A percentile compares a stretch with the other conserved stretches of the same genome.
Conservation (phyloP, 1,139 yeast genomes). For the Saccharomyces uvarum region DNA sequence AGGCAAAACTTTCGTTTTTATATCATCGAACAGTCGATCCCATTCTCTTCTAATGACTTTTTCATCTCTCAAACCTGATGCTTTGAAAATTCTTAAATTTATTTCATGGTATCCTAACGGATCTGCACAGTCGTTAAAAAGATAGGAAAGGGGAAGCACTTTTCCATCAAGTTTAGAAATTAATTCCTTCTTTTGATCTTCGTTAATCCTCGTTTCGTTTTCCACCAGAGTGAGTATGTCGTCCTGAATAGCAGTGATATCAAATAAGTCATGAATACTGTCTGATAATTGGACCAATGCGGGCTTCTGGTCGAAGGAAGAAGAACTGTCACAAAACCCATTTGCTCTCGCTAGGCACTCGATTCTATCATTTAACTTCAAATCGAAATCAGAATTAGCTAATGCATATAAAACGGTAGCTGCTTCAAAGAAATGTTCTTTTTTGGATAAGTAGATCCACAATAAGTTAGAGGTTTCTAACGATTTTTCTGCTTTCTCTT, state of each 20-base stretch:
- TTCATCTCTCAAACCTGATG: slow-evolving; percentile 69
- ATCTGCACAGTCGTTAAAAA: slow-evolving; percentile 80
- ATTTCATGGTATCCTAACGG: slow-evolving; percentile 83
- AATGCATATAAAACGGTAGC: slow-evolving; percentile 72
- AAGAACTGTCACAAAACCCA: slow-evolving; percentile 82
- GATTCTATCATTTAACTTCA: slow-evolving; percentile 65
- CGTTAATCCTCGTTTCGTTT: slow-evolving; percentile 51
- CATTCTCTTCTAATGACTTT: slow-evolving; percentile 69
- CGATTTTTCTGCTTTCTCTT: slow-evolving; percentile 60
- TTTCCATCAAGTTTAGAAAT: slow-evolving; percentile 51
- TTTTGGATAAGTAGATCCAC: slow-evolving; percentile 84
- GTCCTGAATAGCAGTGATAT: slow-evolving; percentile 83
- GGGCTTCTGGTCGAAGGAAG: slow-evolving; percentile 72
- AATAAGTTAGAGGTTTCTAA: slow-evolving; percentile 71
- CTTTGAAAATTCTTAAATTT: slow-evolving; percentile 68
- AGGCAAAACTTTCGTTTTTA: slow-evolving; percentile 22
- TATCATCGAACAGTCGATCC: slow-evolving; percentile 50
- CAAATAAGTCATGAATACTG: slow-evolving; percentile 70
- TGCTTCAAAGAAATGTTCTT: slow-evolving; percentile 71
- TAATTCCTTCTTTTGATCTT: slow-evolving; percentile 37
- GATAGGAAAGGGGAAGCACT: slow-evolving; percentile 63
- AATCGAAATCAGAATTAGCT: slow-evolving; percentile 68
- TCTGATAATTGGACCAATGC: slow-evolving; percentile 64
- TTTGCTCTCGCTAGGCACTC: slow-evolving; percentile 87
- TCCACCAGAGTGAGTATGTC: slow-evolving; percentile 59